These are phyloP conservation scores for Polytrichum commune DNA, from an alignment of 225 moss, liverwort and hornwort species.

Conservation along the genomic window DNA sequence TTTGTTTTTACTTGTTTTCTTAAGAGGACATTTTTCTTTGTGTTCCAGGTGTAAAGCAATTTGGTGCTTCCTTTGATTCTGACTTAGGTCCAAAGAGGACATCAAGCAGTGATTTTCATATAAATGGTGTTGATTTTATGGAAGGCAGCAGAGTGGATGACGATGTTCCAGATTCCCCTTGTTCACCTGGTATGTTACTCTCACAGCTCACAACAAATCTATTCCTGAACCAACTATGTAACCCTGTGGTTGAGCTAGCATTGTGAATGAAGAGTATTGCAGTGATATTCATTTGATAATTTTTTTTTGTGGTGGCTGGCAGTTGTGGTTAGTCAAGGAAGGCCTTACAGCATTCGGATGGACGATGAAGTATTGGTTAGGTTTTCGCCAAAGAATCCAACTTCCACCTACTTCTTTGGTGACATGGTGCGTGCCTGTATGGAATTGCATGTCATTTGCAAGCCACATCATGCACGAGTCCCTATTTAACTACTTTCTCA, in stretches of 20 bases:
- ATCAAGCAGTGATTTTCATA: constrained; percentile 50
- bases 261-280: neutral
- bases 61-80: constrained; percentile 13
- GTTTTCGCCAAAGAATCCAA: constrained; percentile 92
- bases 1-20: neutral
- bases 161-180: constrained; percentile 63
- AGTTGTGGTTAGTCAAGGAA: constrained; percentile 74
- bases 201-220: neutral
- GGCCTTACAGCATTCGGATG: constrained; percentile 89
- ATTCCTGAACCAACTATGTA: neutral
- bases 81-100: constrained; percentile 37
- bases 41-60: constrained; percentile 30
- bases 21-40: neutral
- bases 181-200: constrained; percentile 57
- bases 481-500: too few species aligned
- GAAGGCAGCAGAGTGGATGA: constrained; percentile 60
- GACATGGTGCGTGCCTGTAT: constrained; percentile 57
- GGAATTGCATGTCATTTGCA: neutral
- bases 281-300: constrained; percentile 4
- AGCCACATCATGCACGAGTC: neutral
- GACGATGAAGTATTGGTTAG: constrained; percentile 88
- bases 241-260: neutral
- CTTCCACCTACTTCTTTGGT: constrained; percentile 78
- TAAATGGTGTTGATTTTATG: constrained; percentile 53
- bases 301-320: constrained; percentile 17